Percentiles rank a stretch among this genome's conserved stretches.
Conservation (phyloP, 164 flowering plant species). For the Stephania yunnanensis region DNA sequence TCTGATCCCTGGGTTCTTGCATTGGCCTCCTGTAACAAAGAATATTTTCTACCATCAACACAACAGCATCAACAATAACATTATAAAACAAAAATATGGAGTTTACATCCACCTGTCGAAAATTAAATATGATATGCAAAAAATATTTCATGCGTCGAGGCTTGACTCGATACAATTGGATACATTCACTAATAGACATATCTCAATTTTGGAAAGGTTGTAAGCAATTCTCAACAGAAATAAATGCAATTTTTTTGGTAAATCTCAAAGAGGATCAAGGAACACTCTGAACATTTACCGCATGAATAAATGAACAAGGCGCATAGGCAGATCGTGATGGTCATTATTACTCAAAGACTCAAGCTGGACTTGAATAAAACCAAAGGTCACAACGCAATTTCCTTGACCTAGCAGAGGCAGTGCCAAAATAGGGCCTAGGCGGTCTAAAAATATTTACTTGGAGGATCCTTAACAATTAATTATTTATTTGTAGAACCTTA, state of each 20-base stretch:
- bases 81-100: not conserved
- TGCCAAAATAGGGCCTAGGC: too few species aligned
- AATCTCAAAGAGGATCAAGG: not conserved
- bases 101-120: not conserved
- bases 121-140: not conserved
- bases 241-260: not conserved
- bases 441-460: too few species aligned
- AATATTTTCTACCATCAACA: not conserved
- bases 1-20: not conserved
- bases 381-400: too few species aligned
- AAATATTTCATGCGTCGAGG: not conserved
- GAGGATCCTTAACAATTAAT: too few species aligned
- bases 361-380: too few species aligned
- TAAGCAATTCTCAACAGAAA: not conserved
- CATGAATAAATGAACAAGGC: not conserved
- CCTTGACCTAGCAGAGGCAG: too few species aligned
- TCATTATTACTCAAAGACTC: not conserved
- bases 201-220: not conserved
- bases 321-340: not conserved
- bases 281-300: not conserved
- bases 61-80: not conserved
- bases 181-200: not conserved
- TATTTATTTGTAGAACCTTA: too few species aligned
- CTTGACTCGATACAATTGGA: not conserved
- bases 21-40: not conserved